Evolutionary conservation across 331 rosid genomes (phyloP), one percentile per base, ranked within the genome.

Genomic region (Pyracantha coccinea): DNA sequence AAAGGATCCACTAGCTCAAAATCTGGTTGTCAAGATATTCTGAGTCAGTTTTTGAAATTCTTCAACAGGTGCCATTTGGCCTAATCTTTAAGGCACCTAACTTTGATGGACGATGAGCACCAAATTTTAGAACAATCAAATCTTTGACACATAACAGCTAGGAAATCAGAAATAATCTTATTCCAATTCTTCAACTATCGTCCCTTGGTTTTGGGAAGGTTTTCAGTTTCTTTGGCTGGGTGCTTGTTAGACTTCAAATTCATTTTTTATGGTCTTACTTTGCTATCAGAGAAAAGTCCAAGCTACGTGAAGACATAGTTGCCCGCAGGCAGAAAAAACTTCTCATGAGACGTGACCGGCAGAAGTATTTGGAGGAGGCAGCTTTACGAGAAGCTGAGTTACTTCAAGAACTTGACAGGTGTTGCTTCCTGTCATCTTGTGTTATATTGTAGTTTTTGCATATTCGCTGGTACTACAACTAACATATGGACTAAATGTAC

Each of bases 391-490:
- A 93, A 86, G 90, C 97, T 60, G 91, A 89, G 69, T 90, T 89
- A 80, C 80, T 89, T 64, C 97, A 85, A 87, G 97, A 91, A 80
- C 89, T 91, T 83, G 98, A 93, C 81, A 89, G 96, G 98, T 93
- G 50, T 75, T 55, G 44, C 79, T 53, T 57, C 80, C 45, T 47
- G 69, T 73, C 62, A 70, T 78, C 31, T 72, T 76, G 53, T 58
- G 33, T 79, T 74, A 61, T 69, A 17, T 77, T 74, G 55, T 65
- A 73, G 63, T 77, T 76, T 47, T 47, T 55, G 64, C 1, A 35
- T 66, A 45, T 8, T 32, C 13, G 32, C 31, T 11, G 4, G 14
- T 59, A 24, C n/a, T 35, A 19, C 72, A 32, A 28, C 73, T 79
- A 70, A 64, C 59, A 68, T 57, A 75, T 74, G 83, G 67, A 72